Conservation (phyloP, 1,284 basidiomycete species). For the Ganoderma leucocontextum region DNA sequence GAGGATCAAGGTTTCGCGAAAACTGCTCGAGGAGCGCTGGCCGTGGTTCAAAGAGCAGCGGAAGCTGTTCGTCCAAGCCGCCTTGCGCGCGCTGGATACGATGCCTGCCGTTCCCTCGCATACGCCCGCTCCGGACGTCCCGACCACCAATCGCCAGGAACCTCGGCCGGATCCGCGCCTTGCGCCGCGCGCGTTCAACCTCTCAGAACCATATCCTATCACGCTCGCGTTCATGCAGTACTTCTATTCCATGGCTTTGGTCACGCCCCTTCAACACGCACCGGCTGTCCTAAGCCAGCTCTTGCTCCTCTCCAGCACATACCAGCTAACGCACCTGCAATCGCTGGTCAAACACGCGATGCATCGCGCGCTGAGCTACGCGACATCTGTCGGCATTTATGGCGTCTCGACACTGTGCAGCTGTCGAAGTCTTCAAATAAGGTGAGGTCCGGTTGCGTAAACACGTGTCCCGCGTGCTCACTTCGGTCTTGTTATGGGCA, state of each 20-base stretch:
- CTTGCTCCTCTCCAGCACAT: constrained; percentile 85
- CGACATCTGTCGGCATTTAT: constrained; percentile 89
- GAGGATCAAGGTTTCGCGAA: constrained; percentile 82
- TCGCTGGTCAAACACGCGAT: constrained; percentile 90
- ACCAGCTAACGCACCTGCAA: constrained; percentile 80
- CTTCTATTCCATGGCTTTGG: constrained; percentile 86
- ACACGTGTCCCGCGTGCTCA: constrained; percentile 9
- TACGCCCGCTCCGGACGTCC: constrained; percentile 64
- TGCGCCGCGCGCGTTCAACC: constrained; percentile 78
- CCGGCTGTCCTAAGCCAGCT: constrained; percentile 90
- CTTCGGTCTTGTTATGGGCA: constrained; percentile 5
- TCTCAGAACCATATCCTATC: constrained; percentile 91
- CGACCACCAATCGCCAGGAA: constrained; percentile 55
- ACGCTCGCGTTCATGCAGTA: constrained; percentile 92
- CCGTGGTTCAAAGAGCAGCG: constrained; percentile 90
- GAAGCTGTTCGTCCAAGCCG: constrained; percentile 61
- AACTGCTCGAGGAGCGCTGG: constrained; percentile 88
- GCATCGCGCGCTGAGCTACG: constrained; percentile 85
- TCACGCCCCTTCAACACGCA: constrained; percentile 90
- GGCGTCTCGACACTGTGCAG: constrained; percentile 93
- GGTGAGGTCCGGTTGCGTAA: constrained; percentile 54
- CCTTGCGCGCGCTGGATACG: constrained; percentile 60
- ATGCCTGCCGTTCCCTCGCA: constrained; percentile 67
- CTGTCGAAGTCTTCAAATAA: constrained; percentile 87
- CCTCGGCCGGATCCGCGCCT: constrained; percentile 75